Conservation (phyloP, 2,329 filamentous ascomycete species). For the Macrophomina tecta region DNA sequence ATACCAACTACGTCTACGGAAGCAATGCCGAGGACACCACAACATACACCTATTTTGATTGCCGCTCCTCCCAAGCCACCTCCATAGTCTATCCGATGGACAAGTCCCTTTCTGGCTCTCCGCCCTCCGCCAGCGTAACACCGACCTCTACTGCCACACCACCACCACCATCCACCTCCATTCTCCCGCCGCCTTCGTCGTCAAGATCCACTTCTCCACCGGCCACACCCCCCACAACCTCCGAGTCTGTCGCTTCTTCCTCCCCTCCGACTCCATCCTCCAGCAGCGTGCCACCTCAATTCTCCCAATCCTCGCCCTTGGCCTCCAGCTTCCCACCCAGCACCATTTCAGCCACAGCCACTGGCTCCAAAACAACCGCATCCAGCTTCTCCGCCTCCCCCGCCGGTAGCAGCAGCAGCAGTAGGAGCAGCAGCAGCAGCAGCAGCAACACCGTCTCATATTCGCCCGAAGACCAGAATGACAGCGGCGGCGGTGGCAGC, state of each 20-base stretch:
- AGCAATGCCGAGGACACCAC: neutral
- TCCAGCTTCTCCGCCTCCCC: neutral
- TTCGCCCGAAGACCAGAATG: neutral
- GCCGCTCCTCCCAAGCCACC: neutral
- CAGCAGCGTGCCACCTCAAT: neutral
- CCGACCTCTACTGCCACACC: neutral
- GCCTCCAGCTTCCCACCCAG: too few species aligned
- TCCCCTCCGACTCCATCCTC: neutral
- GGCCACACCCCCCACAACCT: neutral
- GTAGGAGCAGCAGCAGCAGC: neutral
- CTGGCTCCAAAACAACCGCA: neutral
- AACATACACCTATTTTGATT: neutral
- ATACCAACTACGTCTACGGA: neutral
- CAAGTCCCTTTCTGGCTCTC: neutral
- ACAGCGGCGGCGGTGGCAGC: neutral
- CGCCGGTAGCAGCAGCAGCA: neutral
- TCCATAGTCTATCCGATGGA: slow-evolving; percentile 1
- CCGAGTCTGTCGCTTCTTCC: neutral
- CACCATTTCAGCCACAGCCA: neutral
- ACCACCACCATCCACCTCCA: neutral
- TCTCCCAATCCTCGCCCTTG: too few species aligned
- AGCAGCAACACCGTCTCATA: neutral
- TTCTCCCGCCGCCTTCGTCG: neutral
- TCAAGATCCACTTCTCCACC: neutral
- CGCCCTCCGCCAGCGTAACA: neutral